phyloP scores from a whole-genome alignment of 805 yeast species.

The Huiozyma naganishii region DNA sequence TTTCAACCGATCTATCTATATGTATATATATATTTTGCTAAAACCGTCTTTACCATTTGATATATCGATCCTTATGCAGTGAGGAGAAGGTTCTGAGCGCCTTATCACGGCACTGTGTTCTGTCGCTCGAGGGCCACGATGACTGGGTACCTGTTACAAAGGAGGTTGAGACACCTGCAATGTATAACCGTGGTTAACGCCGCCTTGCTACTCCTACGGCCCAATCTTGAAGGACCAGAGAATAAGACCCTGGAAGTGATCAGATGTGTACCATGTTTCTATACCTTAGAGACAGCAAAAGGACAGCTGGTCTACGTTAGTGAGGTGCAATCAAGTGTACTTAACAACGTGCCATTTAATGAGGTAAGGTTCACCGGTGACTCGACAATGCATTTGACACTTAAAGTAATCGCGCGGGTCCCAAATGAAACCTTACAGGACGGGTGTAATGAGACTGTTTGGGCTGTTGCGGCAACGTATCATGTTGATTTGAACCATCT shows the following conservation, averaged over 20 bases:
- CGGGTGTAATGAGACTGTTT: conserved; percentile 1
- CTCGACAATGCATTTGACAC: conserved; percentile 7
- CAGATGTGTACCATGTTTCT: conserved; percentile 14
- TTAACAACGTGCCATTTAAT: conserved; percentile 14
- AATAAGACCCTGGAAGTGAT: not conserved
- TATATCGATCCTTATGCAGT: not conserved
- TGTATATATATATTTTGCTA: not conserved
- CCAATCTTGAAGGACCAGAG: not conserved
- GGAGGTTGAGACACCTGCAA: conserved; percentile 21
- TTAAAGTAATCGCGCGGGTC: conserved; percentile 14
- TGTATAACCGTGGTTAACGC: conserved; percentile 16
- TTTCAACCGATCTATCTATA: not conserved
- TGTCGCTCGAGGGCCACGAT: not conserved
- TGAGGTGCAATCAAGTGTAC: conserved; percentile 16
- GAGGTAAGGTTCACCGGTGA: conserved; percentile 14
- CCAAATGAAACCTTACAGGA: conserved; percentile 7
- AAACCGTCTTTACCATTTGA: not conserved
- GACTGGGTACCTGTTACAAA: conserved; percentile 9
- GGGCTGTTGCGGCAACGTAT: conserved; percentile 11
- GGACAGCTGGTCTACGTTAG: conserved; percentile 17
- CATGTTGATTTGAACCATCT: conserved; percentile 12
- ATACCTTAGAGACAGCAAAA: conserved; percentile 13
- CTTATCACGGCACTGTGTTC: too few relatives aligned
- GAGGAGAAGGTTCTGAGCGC: not conserved
- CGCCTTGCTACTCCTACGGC: conserved; percentile 1